phyloP scores from a whole-genome alignment of 805 yeast species.

The Middelhovenomyces tepae region DNA sequence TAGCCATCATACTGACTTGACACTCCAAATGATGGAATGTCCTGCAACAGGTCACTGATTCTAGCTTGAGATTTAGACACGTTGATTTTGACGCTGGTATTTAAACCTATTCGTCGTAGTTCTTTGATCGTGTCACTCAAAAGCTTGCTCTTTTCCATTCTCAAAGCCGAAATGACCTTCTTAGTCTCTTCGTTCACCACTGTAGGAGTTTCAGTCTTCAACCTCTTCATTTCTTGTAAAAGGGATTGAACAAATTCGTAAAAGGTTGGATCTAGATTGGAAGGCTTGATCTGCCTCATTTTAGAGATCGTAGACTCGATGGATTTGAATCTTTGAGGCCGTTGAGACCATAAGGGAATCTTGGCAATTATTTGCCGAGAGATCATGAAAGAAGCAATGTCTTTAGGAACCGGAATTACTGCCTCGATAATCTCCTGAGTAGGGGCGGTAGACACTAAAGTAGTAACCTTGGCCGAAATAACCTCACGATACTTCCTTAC shows the following conservation, averaged over 20 bases:
- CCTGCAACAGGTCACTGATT: slow-evolving; percentile 53
- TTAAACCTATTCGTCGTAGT: slow-evolving; percentile 68
- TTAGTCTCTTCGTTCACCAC: slow-evolving; percentile 64
- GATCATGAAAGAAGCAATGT: too few relatives aligned
- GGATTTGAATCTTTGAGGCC: slow-evolving; percentile 51
- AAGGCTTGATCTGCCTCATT: slow-evolving; percentile 36
- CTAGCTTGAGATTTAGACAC: slow-evolving; percentile 54
- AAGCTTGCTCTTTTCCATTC: slow-evolving; percentile 70
- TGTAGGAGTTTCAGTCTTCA: slow-evolving; percentile 72
- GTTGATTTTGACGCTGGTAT: slow-evolving; percentile 54
- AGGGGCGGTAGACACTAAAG: slow-evolving; percentile 31
- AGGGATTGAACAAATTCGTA: slow-evolving; percentile 48
- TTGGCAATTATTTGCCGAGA: slow-evolving; percentile 2
- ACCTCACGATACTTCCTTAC: slow-evolving; percentile 72
- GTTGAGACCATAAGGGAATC: slow-evolving; percentile 38
- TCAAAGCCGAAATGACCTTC: slow-evolving; percentile 58
- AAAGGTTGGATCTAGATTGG: slow-evolving; percentile 41
- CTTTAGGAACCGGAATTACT: too few relatives aligned
- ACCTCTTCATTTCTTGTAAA: slow-evolving; percentile 46
- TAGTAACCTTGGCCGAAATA: slow-evolving; percentile 42
- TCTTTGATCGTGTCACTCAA: slow-evolving; percentile 72
- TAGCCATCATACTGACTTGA: too few relatives aligned
- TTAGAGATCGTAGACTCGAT: slow-evolving; percentile 42
- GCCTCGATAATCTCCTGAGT: neutral
- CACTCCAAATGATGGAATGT: slow-evolving; percentile 39